Base-by-base conservation (phyloP, 1,284 basidiomycete genomes). In the Paramarasmius palmivorus region DNA sequence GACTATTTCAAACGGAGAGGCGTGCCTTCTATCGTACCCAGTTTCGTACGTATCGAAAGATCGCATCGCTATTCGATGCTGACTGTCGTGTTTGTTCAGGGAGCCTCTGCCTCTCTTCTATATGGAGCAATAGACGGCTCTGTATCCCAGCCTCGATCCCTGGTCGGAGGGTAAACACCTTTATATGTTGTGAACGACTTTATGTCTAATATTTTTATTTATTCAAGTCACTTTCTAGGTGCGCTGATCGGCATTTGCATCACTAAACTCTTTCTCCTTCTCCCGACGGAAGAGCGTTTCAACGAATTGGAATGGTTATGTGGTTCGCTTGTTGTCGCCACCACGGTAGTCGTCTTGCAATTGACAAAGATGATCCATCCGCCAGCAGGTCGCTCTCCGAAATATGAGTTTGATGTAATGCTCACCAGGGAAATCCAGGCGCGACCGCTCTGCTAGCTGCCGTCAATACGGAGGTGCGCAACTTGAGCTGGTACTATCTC, bases 121-220 rank as follows among this genome's bases (percentile, higher is more conserved):
- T 87, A 81, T 56, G 82, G 79, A 12, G 75, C 77, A 1, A 75
- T 84, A 35, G 82, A 87, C 34, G 72, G 74, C 1, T 84, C 85
- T 3, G 67, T 86, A 34, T 77, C 82, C 0, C 84, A 87, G 64
- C 84, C 86, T 7, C 73, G 83, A 15, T 70, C 79, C 9, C 69
- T 86, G 14, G 52, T 88, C 25, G 76, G 77, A 12, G 54, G 54
- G 10, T 15, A 44, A 25, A 39, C 17, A 9, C 19, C 36, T 3
- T n/a, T 23, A 15, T 23, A 17, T 12, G 19, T 41, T 41, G 7
- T 32, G 29, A 6, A 32, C 29, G 6, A 32, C 29, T 41, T 17
- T 19, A 20, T 41, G 29, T 12, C 29, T 32, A 12, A 32, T 12
- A 12, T 6, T 6, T 32, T 10, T 41, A n/a, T n/a, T n/a, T n/a